Percentiles rank a stretch among this genome's conserved stretches.
Conservation (phyloP, 208 protist genomes). For the Acanthamoeba lugdunensis region DNA sequence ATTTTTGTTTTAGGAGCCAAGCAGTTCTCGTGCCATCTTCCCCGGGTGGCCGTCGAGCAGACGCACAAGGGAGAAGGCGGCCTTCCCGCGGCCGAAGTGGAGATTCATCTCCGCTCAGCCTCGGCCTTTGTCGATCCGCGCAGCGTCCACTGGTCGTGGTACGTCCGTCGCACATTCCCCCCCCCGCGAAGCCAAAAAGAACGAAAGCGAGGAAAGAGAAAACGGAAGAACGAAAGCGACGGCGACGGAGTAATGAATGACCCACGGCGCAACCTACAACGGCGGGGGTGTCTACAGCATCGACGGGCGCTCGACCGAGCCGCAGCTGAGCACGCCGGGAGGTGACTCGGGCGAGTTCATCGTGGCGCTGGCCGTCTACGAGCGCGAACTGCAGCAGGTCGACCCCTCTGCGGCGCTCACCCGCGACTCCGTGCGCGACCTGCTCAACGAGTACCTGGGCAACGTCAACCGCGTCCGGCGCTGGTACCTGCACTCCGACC, state of each 20-base stretch:
- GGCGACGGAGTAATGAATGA: neutral
- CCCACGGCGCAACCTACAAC: neutral
- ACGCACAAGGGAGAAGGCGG: neutral
- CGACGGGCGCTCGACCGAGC: neutral
- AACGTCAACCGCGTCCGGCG: constrained; percentile 16
- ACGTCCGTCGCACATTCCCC: neutral
- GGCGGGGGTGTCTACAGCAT: neutral
- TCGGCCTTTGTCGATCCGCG: neutral
- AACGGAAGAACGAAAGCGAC: neutral
- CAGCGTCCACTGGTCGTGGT: constrained; percentile 26
- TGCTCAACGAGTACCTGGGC: neutral
- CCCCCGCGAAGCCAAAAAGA: neutral
- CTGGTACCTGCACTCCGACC: constrained; percentile 22
- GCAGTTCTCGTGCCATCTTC: neutral
- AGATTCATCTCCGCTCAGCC: neutral
- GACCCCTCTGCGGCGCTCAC: neutral
- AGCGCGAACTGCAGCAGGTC: neutral
- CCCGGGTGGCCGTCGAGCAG: neutral
- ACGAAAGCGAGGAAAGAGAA: no score
- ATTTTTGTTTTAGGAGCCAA: neutral
- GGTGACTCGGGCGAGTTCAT: constrained; percentile 47
- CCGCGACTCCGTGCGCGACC: neutral
- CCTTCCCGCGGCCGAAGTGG: neutral
- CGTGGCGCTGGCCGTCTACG: constrained; percentile 33
- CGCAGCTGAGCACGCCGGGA: constrained; percentile 5